Percentiles rank a stretch among this genome's conserved stretches.
These are phyloP conservation scores for Penicillium sp. DNA, from an alignment of 2,329 filamentous ascomycete genomes.

Conservation along the genomic window DNA sequence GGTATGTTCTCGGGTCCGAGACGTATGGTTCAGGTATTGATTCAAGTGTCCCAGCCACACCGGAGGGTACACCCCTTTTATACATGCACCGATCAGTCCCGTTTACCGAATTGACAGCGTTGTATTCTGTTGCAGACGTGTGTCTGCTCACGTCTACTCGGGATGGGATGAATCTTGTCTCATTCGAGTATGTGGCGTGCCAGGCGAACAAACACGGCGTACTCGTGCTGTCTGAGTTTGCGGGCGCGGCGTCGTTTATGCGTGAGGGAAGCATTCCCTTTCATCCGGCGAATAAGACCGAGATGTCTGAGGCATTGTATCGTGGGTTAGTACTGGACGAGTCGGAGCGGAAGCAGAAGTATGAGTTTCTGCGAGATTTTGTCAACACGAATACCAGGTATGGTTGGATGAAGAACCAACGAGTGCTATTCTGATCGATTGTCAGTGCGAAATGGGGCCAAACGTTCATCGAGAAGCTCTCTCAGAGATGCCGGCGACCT, in stretches of 20 bases:
- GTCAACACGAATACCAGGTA: constrained; percentile 84
- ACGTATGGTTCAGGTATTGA: background rate
- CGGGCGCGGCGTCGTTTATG: constrained; percentile 85
- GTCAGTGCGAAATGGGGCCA: constrained; percentile 32
- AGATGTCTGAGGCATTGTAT: constrained; percentile 80
- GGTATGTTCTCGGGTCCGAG: constrained; percentile 46
- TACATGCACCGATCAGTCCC: constrained; percentile 88
- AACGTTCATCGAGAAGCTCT: constrained; percentile 25
- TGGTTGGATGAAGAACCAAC: constrained; percentile 8
- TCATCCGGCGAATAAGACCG: constrained; percentile 93
- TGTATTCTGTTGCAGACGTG: constrained; percentile 83
- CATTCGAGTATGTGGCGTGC: constrained; percentile 92
- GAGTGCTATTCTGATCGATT: background rate
- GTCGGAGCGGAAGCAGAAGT: constrained; percentile 72
- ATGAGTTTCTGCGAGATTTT: constrained; percentile 77
- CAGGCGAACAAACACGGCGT: constrained; percentile 80
- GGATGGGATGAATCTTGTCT: constrained; percentile 96
- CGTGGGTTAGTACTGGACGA: constrained; percentile 81
- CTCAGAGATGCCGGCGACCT: constrained; percentile 10
- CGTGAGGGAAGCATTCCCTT: constrained; percentile 76
- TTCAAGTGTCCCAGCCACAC: constrained; percentile 53
- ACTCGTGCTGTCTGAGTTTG: constrained; percentile 91
- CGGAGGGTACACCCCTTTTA: constrained; percentile 93
- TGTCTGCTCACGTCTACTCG: constrained; percentile 84
- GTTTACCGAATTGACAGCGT: constrained; percentile 89